These are phyloP conservation scores for Chrysochromulina parva DNA, from an alignment of 78 protist species.

Conservation along the genomic window DNA sequence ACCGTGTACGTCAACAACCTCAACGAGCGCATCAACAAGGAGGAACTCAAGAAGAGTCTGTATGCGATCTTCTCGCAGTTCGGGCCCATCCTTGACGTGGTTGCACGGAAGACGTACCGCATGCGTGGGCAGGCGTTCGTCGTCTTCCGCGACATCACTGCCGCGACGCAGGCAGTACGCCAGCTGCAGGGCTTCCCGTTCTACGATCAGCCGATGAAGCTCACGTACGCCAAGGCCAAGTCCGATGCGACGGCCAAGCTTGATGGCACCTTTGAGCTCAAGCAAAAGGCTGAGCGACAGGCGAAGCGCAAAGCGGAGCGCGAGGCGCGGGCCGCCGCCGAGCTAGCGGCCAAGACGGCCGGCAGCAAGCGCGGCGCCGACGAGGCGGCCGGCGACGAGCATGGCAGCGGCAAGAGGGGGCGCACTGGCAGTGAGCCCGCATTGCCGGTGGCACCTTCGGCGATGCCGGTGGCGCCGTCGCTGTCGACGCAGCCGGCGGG, in stretches of 20 bases:
- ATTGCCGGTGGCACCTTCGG: background rate
- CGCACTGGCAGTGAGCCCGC: background rate
- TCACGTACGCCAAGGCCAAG: background rate
- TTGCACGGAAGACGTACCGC: slow-evolving; percentile 75
- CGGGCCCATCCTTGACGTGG: slow-evolving; percentile 76
- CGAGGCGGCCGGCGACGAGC: background rate
- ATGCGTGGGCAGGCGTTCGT: slow-evolving; percentile 96
- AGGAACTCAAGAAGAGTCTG: slow-evolving; percentile 61
- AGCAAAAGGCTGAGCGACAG: slow-evolving; percentile 44
- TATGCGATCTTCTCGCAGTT: slow-evolving; percentile 64
- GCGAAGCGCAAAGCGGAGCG: slow-evolving; percentile 33
- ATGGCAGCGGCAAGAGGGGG: too few species aligned
- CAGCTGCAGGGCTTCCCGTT: slow-evolving; percentile 82
- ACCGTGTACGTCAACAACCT: slow-evolving; percentile 91
- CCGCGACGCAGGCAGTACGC: slow-evolving; percentile 81
- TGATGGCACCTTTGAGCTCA: slow-evolving; percentile 78
- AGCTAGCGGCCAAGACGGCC: background rate
- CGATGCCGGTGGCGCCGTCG: background rate
- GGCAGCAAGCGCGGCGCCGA: background rate
- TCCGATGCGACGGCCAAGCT: slow-evolving; percentile 53
- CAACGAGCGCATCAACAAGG: slow-evolving; percentile 77
- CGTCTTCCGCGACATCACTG: slow-evolving; percentile 77
- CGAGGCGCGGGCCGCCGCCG: background rate
- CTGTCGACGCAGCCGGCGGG: background rate
- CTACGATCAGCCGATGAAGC: slow-evolving; percentile 81